Base-by-base conservation (phyloP, 495 filamentous ascomycete genomes). In the Aspergillus cristatus region DNA sequence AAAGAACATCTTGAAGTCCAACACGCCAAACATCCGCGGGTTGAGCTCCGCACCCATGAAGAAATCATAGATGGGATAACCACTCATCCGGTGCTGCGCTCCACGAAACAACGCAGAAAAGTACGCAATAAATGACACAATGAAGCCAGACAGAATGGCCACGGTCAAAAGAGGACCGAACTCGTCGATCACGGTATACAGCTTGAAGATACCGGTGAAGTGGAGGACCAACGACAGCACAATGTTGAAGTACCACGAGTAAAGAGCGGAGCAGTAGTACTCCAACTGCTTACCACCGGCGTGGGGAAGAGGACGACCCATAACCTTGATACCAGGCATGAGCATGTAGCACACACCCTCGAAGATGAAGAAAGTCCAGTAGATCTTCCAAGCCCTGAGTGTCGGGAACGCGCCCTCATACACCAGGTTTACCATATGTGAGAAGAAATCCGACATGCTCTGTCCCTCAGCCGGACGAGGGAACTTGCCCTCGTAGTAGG, bases 1-100 rank as follows among this genome's bases (percentile, higher is more conserved):
- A 55, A 90, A 94, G 70, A 98, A 96, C 91, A 98, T 97, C 74
- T 98, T 98, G 67, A 96, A 85, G 57, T 98, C 91, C 40, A 98
- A 68, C 45, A 90, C 78, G 17, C 82, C 84, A 57, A 96, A 94
- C 77, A 96, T 81, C 34, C 91, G 75, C 7, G 91, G 91, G 69
- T 98, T 95, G 32, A 98, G 71, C 69, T 98, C 91, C 10, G 91
- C 87, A 38, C 91, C 91, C 88, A 98, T 95, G 75, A 95, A 98
- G 68, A 95, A 96, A 65, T 98, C 91, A 60, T 96, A 96, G 51
- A 98, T 70, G 29, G 75, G 83, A 56, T 81, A 75, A 25, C 91
- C 91, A 33, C 84, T 91, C 91, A 98, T 95, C 44, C 87, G 79
- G 58, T 95, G 86, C 51, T 86, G 65, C 3, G 78, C 80, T 15